Conservation (phyloP, 1,139 yeast species). For the Saccharomyces hybrid region DNA sequence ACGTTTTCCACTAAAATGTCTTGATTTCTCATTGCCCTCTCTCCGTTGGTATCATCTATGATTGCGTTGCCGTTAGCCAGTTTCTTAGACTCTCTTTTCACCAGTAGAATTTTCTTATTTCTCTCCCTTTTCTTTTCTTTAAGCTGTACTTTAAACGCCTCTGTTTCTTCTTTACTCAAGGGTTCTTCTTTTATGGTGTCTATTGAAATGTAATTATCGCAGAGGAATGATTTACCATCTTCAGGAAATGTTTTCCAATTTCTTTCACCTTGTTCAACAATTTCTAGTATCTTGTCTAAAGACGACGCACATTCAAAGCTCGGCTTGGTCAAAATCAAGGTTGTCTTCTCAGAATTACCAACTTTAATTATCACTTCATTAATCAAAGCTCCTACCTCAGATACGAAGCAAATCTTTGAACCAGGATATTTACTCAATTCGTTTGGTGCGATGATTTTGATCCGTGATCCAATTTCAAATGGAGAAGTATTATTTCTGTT, state of each 20-base stretch:
- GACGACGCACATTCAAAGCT: constrained; percentile 9
- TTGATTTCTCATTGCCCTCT: constrained; percentile 4
- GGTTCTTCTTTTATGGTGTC: constrained; percentile 31
- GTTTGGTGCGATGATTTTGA: constrained; percentile 50
- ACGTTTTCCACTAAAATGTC: background rate
- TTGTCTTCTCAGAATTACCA: constrained; percentile 57
- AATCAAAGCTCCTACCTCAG: constrained; percentile 49
- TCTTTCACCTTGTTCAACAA: constrained; percentile 49
- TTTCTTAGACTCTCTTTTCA: constrained; percentile 11
- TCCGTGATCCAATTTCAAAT: constrained; percentile 49
- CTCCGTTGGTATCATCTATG: background rate
- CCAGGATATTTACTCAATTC: constrained; percentile 54
- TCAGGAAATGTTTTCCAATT: constrained; percentile 33
- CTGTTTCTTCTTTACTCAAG: constrained; percentile 44
- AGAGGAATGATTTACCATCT: constrained; percentile 19
- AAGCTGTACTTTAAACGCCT: constrained; percentile 41
- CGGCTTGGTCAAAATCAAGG: constrained; percentile 54
- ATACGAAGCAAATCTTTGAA: constrained; percentile 76
- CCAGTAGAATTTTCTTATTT: constrained; percentile 22
- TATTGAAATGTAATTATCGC: constrained; percentile 15
- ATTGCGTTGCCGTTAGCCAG: constrained; percentile 4
- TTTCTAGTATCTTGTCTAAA: constrained; percentile 36
- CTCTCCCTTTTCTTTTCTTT: constrained; percentile 34
- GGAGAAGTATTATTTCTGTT: constrained; percentile 58
- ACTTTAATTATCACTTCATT: constrained; percentile 39